These are phyloP conservation scores for Claviceps sorghi DNA, from an alignment of 2,329 filamentous ascomycete species.

Conservation along the genomic window DNA sequence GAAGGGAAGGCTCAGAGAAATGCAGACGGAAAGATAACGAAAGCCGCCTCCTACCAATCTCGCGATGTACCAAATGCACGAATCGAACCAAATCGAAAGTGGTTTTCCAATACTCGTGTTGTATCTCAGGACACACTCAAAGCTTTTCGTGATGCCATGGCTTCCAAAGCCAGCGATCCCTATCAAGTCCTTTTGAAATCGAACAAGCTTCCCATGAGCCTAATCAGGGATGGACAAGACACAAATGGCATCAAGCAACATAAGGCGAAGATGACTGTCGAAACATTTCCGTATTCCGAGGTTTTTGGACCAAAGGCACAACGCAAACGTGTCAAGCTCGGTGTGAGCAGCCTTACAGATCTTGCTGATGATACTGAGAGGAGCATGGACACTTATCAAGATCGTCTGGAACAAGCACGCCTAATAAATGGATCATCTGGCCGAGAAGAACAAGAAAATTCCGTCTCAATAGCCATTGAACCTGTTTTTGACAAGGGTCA, in stretches of 20 bases:
- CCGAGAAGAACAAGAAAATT: constrained; percentile 35
- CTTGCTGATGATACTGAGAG: constrained; percentile 66
- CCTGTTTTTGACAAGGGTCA: constrained; percentile 91
- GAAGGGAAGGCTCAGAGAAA: constrained; percentile 74
- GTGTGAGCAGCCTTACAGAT: constrained; percentile 66
- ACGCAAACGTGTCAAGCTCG: constrained; percentile 81
- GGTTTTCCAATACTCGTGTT: constrained; percentile 87
- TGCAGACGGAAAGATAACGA: constrained; percentile 66
- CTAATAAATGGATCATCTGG: constrained; percentile 58
- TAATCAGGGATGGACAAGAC: constrained; percentile 68
- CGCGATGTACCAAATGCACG: constrained; percentile 67
- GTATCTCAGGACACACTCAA: constrained; percentile 81
- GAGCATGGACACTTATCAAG: constrained; percentile 68
- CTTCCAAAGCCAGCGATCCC: constrained; percentile 76
- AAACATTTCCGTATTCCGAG: constrained; percentile 70
- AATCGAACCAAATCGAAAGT: constrained; percentile 91
- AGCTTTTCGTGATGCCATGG: constrained; percentile 82
- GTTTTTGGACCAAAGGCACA: constrained; percentile 91
- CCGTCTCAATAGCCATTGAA: constrained; percentile 51
- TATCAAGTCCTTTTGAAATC: constrained; percentile 91
- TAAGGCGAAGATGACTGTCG: constrained; percentile 83
- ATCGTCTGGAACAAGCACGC: constrained; percentile 64
- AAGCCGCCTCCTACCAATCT: constrained; percentile 73
- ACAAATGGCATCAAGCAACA: constrained; percentile 82
- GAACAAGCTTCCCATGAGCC: constrained; percentile 91